These are phyloP conservation scores for Nakazawaea peltata DNA, from an alignment of 805 yeast species.

Conservation along the genomic window DNA sequence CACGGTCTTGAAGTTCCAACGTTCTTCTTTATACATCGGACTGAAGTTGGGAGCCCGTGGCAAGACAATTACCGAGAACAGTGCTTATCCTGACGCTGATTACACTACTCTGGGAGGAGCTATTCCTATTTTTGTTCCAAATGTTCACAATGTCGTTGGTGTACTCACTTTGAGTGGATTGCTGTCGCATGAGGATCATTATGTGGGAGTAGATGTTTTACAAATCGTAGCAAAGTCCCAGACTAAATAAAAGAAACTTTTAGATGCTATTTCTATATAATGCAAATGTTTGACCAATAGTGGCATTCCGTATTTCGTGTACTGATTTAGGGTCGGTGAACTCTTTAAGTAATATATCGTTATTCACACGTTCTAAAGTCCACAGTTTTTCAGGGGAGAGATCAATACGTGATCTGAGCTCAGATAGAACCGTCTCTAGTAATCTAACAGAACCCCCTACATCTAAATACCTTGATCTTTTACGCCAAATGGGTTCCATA, in stretches of 20 bases:
- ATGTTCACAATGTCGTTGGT: conserved; percentile 28
- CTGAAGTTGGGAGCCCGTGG: conserved; percentile 28
- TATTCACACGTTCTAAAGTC: background rate
- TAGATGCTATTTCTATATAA: background rate
- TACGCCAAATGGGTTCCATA: no score
- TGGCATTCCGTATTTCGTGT: background rate
- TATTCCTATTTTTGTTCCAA: conserved; percentile 34
- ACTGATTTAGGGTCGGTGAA: background rate
- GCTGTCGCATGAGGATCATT: conserved; percentile 47
- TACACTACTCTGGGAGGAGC: conserved; percentile 53
- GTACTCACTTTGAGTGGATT: conserved; percentile 49
- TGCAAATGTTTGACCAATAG: background rate
- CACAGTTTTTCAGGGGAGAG: background rate
- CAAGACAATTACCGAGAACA: conserved; percentile 28
- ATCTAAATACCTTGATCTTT: no score
- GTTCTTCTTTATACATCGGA: conserved; percentile 41
- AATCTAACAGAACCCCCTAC: no score
- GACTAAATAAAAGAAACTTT: no score
- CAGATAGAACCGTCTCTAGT: no score
- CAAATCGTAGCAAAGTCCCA: no score
- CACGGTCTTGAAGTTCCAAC: conserved; percentile 38
- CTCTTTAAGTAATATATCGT: background rate
- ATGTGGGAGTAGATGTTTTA: conserved; percentile 30
- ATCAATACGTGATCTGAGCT: background rate
- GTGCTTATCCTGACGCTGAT: conserved; percentile 30